phyloP scores from a whole-genome alignment of 164 flowering plant genomes.

The Stephania yunnanensis region DNA sequence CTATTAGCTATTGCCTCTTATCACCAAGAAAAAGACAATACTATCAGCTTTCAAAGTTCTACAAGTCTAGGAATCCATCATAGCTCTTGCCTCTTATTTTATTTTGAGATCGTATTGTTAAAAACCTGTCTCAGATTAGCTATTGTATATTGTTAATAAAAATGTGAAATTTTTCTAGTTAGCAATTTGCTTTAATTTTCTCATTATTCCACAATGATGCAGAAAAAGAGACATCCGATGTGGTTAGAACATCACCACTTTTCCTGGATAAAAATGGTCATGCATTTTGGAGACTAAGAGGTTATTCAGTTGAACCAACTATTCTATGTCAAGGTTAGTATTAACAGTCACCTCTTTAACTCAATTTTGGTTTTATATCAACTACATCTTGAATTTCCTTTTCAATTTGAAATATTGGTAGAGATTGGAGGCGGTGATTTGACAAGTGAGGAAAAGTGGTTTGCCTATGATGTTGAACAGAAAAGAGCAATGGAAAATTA shows the following conservation, averaged over 20 bases:
- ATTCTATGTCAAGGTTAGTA: slow-evolving; percentile 65
- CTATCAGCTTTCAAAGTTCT: background rate
- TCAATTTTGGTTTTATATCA: background rate
- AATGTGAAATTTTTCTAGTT: background rate
- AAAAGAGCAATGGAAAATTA: slow-evolving; percentile 20
- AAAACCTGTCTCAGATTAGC: background rate
- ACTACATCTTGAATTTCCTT: background rate
- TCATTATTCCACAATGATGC: slow-evolving; percentile 1
- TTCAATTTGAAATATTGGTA: slow-evolving; percentile 5
- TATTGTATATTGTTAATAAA: background rate
- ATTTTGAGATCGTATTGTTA: background rate
- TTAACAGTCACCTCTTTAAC: background rate
- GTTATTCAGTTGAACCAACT: slow-evolving; percentile 29
- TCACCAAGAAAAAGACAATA: background rate
- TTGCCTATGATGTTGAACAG: slow-evolving; percentile 24
- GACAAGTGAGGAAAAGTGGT: slow-evolving; percentile 33
- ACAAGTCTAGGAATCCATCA: background rate
- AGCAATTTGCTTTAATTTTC: background rate
- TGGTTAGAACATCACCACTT: slow-evolving; percentile 60
- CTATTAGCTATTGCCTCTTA: background rate
- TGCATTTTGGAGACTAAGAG: slow-evolving; percentile 56
- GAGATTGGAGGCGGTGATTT: slow-evolving; percentile 27
- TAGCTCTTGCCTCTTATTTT: background rate
- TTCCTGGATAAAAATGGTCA: slow-evolving; percentile 47
- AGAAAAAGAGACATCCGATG: slow-evolving; percentile 46